These are phyloP conservation scores for Rhodotorula sp. DNA, from an alignment of 1,284 basidiomycete genomes.

Conservation along the genomic window DNA sequence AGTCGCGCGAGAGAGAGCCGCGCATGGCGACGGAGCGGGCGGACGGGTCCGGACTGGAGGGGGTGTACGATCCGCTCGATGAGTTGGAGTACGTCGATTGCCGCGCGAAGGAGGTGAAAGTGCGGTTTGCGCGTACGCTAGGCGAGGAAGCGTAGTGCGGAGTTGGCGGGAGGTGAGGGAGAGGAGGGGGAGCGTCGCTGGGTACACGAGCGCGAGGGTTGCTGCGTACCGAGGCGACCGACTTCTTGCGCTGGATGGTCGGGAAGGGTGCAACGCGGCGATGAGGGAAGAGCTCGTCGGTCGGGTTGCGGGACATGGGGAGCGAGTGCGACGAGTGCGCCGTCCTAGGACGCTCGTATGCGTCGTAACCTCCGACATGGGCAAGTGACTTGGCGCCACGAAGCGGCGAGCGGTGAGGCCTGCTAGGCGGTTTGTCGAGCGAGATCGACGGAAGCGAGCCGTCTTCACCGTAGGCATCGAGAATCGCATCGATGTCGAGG, in stretches of 20 bases:
- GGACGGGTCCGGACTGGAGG: background rate
- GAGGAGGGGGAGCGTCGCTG: background rate
- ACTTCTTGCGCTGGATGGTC: slow-evolving; percentile 16
- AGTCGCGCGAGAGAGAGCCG: background rate
- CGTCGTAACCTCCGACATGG: background rate
- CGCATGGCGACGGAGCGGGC: background rate
- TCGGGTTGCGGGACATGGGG: background rate
- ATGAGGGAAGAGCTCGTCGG: slow-evolving; percentile 13
- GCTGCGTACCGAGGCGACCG: background rate
- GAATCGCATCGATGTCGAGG: slow-evolving; percentile 36
- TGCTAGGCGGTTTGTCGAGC: background rate
- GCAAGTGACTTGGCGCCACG: background rate
- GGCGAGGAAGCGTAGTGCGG: background rate
- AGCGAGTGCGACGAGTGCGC: background rate
- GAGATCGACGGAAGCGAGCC: background rate
- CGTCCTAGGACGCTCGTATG: background rate
- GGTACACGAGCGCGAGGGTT: background rate
- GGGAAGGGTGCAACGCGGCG: slow-evolving; percentile 26
- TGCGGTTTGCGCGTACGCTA: slow-evolving; percentile 1
- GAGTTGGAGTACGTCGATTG: slow-evolving; percentile 14
- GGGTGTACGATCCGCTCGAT: background rate
- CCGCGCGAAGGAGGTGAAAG: slow-evolving; percentile 19
- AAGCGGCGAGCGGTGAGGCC: background rate
- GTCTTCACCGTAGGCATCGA: slow-evolving; percentile 19
- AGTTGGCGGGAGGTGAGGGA: slow-evolving; percentile 8